These are phyloP conservation scores for Daedaleopsis nitida DNA, from an alignment of 768 basidiomycete species.

Conservation along the genomic window DNA sequence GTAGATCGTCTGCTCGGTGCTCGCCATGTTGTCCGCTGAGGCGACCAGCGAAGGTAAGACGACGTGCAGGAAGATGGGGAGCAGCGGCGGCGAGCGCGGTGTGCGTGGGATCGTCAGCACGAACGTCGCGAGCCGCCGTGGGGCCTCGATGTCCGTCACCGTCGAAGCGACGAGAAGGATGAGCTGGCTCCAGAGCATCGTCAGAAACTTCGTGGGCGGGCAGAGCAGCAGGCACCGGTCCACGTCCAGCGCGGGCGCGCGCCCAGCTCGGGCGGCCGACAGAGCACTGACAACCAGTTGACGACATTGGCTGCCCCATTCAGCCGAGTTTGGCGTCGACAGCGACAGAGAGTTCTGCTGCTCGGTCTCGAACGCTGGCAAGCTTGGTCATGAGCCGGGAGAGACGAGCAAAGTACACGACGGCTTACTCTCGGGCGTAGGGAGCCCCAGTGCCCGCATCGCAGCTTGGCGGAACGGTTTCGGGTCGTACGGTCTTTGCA, in stretches of 20 bases:
- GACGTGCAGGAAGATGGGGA: slow-evolving; percentile 73
- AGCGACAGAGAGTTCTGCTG: not conserved
- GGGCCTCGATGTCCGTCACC: slow-evolving; percentile 61
- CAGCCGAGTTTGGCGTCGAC: not conserved
- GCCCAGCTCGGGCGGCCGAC: slow-evolving; percentile 57
- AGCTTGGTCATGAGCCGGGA: not conserved
- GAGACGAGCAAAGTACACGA: not conserved
- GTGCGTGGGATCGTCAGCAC: slow-evolving; percentile 64
- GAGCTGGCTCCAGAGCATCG: slow-evolving; percentile 70
- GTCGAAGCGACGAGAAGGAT: slow-evolving; percentile 43
- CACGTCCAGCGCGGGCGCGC: slow-evolving; percentile 66
- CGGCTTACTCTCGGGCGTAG: slow-evolving; percentile 19
- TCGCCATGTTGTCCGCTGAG: slow-evolving; percentile 53
- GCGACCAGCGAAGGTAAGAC: slow-evolving; percentile 64
- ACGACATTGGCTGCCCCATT: slow-evolving; percentile 54
- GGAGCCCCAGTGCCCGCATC: slow-evolving; percentile 40
- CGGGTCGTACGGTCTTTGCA: slow-evolving; percentile 24
- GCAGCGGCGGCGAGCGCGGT: slow-evolving; percentile 55
- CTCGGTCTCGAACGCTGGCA: not conserved
- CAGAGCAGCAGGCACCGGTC: slow-evolving; percentile 62
- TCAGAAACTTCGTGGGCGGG: slow-evolving; percentile 62
- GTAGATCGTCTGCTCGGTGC: slow-evolving; percentile 54
- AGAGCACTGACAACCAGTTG: slow-evolving; percentile 61
- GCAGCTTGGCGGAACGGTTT: slow-evolving; percentile 38
- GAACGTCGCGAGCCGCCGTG: slow-evolving; percentile 67